These are phyloP conservation scores for Botrytis pseudocinerea DNA, from an alignment of 2,329 filamentous ascomycete species.

Conservation along the genomic window DNA sequence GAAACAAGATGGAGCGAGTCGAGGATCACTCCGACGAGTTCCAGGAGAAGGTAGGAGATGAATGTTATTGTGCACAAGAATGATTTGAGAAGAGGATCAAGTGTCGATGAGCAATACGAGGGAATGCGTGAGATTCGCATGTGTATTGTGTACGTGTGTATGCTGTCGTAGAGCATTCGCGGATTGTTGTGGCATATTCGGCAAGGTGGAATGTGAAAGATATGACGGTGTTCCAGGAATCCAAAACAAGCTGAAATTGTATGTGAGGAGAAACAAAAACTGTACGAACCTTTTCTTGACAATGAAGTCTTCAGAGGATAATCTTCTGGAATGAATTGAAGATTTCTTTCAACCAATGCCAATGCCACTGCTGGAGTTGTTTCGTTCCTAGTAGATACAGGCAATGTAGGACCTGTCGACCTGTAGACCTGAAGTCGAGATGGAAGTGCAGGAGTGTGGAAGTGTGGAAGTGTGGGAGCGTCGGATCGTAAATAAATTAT, in stretches of 20 bases:
- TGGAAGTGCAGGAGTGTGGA: not conserved
- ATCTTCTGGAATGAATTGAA: not conserved
- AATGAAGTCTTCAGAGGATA: conserved; percentile 19
- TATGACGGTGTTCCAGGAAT: conserved; percentile 8
- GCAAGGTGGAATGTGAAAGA: conserved; percentile 14
- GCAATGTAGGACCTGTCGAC: conserved; percentile 5
- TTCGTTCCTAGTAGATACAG: not conserved
- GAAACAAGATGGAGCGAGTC: not conserved
- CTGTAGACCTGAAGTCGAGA: not conserved
- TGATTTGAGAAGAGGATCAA: not conserved
- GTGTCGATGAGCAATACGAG: not conserved
- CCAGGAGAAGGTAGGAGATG: not conserved
- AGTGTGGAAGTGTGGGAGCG: not conserved
- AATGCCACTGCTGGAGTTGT: too few relatives aligned
- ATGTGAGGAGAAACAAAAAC: not conserved
- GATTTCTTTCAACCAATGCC: not conserved
- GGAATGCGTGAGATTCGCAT: too few relatives aligned
- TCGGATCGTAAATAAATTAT: not conserved
- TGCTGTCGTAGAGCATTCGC: not conserved
- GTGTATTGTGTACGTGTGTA: too few relatives aligned
- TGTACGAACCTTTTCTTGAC: conserved; percentile 23
- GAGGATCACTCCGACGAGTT: not conserved
- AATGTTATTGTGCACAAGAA: not conserved
- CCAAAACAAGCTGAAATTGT: conserved; percentile 12
- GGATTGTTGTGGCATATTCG: not conserved